These are phyloP conservation scores for Chrysanthemum lavandulifolium DNA, from an alignment of 129 eudicot genomes.

Conservation along the genomic window DNA sequence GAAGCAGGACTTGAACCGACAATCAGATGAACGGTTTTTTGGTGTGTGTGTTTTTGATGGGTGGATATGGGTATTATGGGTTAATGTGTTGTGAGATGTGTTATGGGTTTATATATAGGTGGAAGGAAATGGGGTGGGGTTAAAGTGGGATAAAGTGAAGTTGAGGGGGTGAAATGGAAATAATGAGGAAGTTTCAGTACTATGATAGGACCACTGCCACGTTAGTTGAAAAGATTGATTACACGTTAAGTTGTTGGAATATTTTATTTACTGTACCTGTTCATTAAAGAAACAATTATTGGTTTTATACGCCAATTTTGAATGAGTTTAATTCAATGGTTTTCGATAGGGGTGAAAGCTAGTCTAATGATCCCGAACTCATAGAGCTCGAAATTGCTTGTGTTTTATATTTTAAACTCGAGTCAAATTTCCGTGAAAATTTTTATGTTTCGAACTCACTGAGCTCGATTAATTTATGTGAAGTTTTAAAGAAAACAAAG, in stretches of 20 bases:
- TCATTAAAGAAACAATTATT: not conserved
- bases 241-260: slow-evolving; percentile 30
- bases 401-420: too few species aligned
- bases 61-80: not conserved
- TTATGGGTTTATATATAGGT: slow-evolving; percentile 23
- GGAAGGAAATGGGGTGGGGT: not conserved
- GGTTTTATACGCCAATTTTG: not conserved
- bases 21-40: not conserved
- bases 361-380: too few species aligned
- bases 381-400: too few species aligned
- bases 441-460: too few species aligned
- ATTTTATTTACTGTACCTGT: slow-evolving; percentile 2
- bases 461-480: too few species aligned
- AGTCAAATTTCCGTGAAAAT: too few species aligned
- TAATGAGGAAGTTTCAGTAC: not conserved
- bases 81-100: slow-evolving; percentile 18
- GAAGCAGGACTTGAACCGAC: not conserved
- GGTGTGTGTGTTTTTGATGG: not conserved
- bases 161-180: not conserved
- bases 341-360: too few species aligned
- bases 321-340: too few species aligned
- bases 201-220: slow-evolving; percentile 38
- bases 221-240: slow-evolving; percentile 28
- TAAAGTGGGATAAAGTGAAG: not conserved
- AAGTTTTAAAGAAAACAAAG: too few species aligned